phyloP scores from a whole-genome alignment of 352 stramenopile genomes.

The Phytopythium cucurbitacearum region DNA sequence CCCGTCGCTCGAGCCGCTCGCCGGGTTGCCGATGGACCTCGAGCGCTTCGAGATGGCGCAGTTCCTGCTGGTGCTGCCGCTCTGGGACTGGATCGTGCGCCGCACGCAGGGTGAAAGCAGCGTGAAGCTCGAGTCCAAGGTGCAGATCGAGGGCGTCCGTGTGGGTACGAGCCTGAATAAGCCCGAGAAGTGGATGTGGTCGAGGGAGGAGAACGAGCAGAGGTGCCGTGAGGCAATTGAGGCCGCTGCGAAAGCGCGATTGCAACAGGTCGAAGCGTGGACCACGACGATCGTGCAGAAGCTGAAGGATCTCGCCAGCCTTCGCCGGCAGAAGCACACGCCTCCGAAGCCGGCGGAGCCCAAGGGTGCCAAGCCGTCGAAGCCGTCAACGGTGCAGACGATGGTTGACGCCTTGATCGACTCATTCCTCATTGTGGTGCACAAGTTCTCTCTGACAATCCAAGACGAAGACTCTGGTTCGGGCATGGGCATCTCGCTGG shows the following conservation, averaged over 20 bases:
- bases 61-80: constrained; percentile 51
- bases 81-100: constrained; percentile 26
- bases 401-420: constrained; percentile 66
- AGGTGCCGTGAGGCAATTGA: constrained; percentile 50
- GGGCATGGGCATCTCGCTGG: constrained; percentile 51
- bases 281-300: constrained; percentile 57
- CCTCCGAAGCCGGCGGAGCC: neutral
- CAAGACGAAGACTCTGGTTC: constrained; percentile 51
- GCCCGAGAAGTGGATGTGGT: constrained; percentile 78
- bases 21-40: constrained; percentile 59
- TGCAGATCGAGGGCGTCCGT: constrained; percentile 52
- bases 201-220: constrained; percentile 53
- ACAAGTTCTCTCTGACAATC: constrained; percentile 47
- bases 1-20: constrained; percentile 49
- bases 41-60: constrained; percentile 54
- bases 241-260: constrained; percentile 41
- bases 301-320: constrained; percentile 42
- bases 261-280: constrained; percentile 53
- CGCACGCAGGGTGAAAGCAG: constrained; percentile 10
- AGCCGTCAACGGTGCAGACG: constrained; percentile 53
- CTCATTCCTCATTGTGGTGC: constrained; percentile 56
- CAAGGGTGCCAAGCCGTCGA: constrained; percentile 3
- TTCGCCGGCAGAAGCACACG: constrained; percentile 24
- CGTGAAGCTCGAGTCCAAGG: constrained; percentile 32
- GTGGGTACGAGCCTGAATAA: constrained; percentile 52